Evolutionary conservation across 73 alveolate genomes (phyloP).

Genomic region (Tetrahymena borealis): DNA sequence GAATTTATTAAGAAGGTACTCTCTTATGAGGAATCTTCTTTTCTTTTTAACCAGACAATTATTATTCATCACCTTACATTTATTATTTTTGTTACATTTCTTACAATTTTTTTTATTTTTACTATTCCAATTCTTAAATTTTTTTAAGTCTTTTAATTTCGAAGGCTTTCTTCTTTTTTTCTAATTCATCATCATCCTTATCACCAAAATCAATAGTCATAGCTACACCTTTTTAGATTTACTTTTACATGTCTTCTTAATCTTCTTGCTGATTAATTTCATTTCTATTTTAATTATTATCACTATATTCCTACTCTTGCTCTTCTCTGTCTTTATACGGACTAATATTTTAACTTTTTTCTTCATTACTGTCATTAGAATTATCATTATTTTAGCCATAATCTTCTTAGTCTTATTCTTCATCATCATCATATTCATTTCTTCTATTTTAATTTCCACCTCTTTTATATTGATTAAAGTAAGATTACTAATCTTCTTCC

Average conservation of each 20-base stretch:
- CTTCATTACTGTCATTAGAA: not conserved
- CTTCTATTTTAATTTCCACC: no score
- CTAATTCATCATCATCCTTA: not conserved
- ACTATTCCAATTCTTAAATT: not conserved
- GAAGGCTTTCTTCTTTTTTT: not conserved
- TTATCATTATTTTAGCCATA: not conserved
- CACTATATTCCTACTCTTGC: not conserved
- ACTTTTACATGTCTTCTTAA: not conserved
- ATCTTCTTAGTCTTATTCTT: not conserved
- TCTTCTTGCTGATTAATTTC: not conserved
- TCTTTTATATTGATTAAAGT: not conserved
- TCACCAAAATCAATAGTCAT: not conserved
- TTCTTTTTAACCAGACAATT: not conserved
- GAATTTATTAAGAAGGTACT: not conserved
- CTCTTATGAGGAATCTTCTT: not conserved
- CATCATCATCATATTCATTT: not conserved
- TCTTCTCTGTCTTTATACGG: not conserved
- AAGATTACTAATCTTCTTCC: not conserved
- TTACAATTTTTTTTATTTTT: not conserved
- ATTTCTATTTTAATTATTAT: not conserved
- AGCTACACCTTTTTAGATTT: not conserved
- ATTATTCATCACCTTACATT: not conserved
- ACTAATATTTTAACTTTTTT: not conserved
- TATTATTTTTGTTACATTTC: not conserved
- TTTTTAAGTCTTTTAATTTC: not conserved